Evolutionary conservation across 306 rosid genomes (phyloP).

Genomic region (Corylus heterophylla): DNA sequence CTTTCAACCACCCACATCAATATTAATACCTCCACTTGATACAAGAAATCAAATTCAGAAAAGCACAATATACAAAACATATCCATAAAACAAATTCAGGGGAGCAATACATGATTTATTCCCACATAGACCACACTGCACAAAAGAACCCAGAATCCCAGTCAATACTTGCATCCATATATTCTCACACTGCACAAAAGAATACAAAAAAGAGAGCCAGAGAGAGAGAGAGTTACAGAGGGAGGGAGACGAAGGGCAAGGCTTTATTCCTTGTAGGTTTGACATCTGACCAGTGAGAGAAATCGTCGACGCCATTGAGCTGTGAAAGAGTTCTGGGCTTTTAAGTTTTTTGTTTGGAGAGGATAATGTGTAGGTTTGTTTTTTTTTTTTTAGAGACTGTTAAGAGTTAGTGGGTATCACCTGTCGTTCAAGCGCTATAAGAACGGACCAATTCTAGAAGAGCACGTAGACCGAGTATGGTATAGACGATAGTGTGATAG

Average conservation of each 20-base stretch:
- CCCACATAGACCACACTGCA: neutral
- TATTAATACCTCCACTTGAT: neutral
- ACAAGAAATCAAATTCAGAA: neutral
- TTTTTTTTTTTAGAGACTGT: neutral
- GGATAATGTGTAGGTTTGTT: constrained; percentile 9
- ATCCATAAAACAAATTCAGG: neutral
- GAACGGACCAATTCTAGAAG: constrained; percentile 19
- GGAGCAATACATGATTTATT: neutral
- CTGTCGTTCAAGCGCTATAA: neutral
- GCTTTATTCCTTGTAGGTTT: constrained; percentile 36
- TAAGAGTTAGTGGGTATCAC: neutral
- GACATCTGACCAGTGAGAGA: constrained; percentile 50
- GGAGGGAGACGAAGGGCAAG: constrained; percentile 35
- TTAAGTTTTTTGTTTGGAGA: neutral
- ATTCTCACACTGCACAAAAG: constrained; percentile 3
- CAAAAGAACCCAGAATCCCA: neutral
- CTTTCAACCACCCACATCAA: neutral
- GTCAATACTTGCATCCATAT: neutral
- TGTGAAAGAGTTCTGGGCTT: neutral
- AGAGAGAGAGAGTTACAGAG: constrained; percentile 37
- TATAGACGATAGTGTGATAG: neutral
- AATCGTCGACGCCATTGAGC: constrained; percentile 59
- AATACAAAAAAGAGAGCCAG: neutral
- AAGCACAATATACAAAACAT: neutral
- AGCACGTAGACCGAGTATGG: neutral